A percentile compares a stretch with the other conserved stretches of the same genome.
Conservation (phyloP, 2,329 filamentous ascomycete species). For the Pestalotiopsis sp. region DNA sequence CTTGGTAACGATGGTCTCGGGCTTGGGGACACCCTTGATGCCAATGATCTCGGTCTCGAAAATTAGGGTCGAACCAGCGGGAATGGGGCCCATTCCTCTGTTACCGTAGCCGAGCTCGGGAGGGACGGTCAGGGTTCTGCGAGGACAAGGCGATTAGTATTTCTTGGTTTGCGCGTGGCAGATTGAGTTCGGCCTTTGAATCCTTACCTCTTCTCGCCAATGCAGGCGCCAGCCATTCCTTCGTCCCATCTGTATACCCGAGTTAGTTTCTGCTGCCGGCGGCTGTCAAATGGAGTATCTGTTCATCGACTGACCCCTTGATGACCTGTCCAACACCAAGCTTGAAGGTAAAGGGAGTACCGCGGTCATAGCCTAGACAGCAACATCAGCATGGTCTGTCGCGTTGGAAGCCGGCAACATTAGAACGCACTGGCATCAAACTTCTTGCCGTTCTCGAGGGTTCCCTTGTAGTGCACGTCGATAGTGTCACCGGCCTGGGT, state of each 20-base stretch:
- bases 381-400: slow-evolving; percentile 33
- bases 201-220: slow-evolving; percentile 77
- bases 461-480: slow-evolving; percentile 86
- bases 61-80: slow-evolving; percentile 76
- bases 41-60: slow-evolving; percentile 90
- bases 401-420: not conserved
- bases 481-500: slow-evolving; percentile 75
- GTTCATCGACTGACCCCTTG: slow-evolving; percentile 63
- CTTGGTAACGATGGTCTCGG: slow-evolving; percentile 47
- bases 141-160: slow-evolving; percentile 18
- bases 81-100: slow-evolving; percentile 77
- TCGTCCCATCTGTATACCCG: slow-evolving; percentile 73
- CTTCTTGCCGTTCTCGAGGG: slow-evolving; percentile 72
- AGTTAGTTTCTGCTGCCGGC: not conserved
- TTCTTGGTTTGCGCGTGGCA: not conserved
- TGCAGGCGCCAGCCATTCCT: slow-evolving; percentile 89
- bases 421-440: slow-evolving; percentile 71
- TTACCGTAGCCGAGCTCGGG: slow-evolving; percentile 82
- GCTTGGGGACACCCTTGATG: slow-evolving; percentile 70
- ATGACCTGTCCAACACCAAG: slow-evolving; percentile 85
- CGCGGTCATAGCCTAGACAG: slow-evolving; percentile 69
- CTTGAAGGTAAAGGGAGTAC: slow-evolving; percentile 73
- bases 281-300: not conserved
- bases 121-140: slow-evolving; percentile 81
- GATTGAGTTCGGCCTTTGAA: not conserved